Percentiles rank a stretch among this genome's conserved stretches.
These are phyloP conservation scores for Sphaceloma murrayae DNA, from an alignment of 2,329 filamentous ascomycete species.

Conservation along the genomic window DNA sequence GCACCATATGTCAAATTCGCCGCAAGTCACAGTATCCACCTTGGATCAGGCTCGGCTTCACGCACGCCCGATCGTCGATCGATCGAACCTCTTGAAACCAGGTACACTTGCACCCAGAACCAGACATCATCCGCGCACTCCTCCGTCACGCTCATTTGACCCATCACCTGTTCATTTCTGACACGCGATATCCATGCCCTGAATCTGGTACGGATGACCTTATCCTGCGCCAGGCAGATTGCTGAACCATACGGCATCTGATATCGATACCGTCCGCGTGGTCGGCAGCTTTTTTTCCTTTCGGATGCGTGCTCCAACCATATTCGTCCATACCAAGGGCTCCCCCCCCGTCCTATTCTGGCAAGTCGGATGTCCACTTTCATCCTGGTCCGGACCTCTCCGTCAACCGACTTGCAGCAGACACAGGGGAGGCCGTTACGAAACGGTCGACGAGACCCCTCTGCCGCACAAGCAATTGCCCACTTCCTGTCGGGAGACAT, in stretches of 20 bases:
- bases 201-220: slow-evolving; percentile 9
- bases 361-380: too few species aligned
- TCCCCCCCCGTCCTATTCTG: background rate
- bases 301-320: background rate
- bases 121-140: background rate
- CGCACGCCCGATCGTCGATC: background rate
- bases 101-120: slow-evolving; percentile 1
- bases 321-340: background rate
- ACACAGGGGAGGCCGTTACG: slow-evolving; percentile 16
- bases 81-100: slow-evolving; percentile 3
- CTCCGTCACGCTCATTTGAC: slow-evolving; percentile 13
- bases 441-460: too few species aligned
- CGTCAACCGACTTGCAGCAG: slow-evolving; percentile 12
- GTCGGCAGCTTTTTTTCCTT: too few species aligned
- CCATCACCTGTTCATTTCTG: slow-evolving; percentile 9
- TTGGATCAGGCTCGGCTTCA: too few species aligned
- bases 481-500: too few species aligned
- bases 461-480: too few species aligned
- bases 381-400: slow-evolving; percentile 1
- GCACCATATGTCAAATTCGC: too few species aligned
- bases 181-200: slow-evolving; percentile 3
- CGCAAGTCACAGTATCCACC: too few species aligned
- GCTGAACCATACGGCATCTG: background rate
- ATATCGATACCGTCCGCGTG: background rate
- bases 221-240: background rate